Percentiles rank a stretch among this genome's conserved stretches.
These are phyloP conservation scores for Chlorencoelia australis DNA, from an alignment of 2,329 filamentous ascomycete species.

Conservation along the genomic window DNA sequence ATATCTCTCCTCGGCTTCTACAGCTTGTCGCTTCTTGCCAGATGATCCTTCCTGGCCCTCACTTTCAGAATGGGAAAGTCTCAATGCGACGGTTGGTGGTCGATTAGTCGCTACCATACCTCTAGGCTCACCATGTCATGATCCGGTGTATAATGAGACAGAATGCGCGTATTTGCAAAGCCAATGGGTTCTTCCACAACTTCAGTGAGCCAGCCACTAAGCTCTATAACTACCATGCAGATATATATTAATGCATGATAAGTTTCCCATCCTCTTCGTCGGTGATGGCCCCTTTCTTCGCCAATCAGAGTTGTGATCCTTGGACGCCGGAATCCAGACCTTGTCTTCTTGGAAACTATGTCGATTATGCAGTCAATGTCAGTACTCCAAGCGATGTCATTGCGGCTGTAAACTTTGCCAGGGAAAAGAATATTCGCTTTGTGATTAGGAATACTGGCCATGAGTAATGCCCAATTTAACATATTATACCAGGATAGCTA, in stretches of 20 bases:
- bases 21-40: slow-evolving; percentile 3
- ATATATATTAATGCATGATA: slow-evolving; percentile 26
- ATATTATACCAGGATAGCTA: no score
- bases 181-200: background rate
- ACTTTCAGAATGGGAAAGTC: slow-evolving; percentile 4
- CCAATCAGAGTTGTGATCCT: slow-evolving; percentile 20
- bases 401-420: slow-evolving; percentile 26
- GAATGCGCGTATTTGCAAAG: background rate
- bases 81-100: slow-evolving; percentile 11
- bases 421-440: slow-evolving; percentile 22
- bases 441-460: slow-evolving; percentile 35
- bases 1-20: no score
- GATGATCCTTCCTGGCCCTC: slow-evolving; percentile 10
- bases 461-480: slow-evolving; percentile 22
- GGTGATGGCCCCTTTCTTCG: slow-evolving; percentile 31
- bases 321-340: slow-evolving; percentile 27
- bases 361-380: slow-evolving; percentile 14
- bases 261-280: background rate
- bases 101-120: slow-evolving; percentile 9
- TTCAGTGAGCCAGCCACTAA: background rate
- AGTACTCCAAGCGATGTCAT: slow-evolving; percentile 1
- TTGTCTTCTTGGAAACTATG: slow-evolving; percentile 21
- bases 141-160: background rate
- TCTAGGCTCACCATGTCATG: slow-evolving; percentile 7
- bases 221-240: no score